Percentiles rank a stretch among this genome's conserved stretches.
Evolutionary conservation across 257 asterid genomes (phyloP).

Genomic region (Perilla frutescens): DNA sequence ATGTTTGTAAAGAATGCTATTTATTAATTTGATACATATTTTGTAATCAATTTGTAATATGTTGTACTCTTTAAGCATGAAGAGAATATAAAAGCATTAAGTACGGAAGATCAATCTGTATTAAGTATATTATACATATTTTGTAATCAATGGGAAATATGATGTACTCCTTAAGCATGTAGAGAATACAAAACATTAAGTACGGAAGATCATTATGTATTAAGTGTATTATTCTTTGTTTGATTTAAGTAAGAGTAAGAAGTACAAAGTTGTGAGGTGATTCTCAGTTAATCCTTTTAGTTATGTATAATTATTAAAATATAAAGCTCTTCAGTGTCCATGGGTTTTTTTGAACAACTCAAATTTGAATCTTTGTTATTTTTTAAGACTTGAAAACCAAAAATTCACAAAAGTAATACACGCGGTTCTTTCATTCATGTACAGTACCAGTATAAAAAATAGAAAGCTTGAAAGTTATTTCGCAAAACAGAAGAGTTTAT

Average conservation of each 20-base stretch:
- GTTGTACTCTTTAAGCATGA: background rate
- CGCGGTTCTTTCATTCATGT: background rate
- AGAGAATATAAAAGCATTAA: background rate
- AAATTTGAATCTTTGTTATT: background rate
- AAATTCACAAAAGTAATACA: background rate
- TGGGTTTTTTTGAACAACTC: background rate
- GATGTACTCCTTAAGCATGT: too few relatives aligned
- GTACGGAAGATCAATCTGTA: too few relatives aligned
- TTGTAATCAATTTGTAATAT: background rate
- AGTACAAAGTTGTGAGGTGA: background rate
- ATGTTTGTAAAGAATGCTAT: background rate
- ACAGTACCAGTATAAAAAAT: background rate
- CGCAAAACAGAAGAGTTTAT: background rate
- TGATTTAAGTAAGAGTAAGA: background rate
- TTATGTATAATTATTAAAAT: background rate
- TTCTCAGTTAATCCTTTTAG: background rate
- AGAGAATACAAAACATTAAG: too few relatives aligned
- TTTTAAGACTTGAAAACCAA: background rate
- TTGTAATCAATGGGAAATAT: too few relatives aligned
- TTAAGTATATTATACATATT: too few relatives aligned
- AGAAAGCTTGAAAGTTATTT: background rate
- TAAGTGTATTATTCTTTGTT: background rate
- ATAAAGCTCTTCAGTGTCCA: too few relatives aligned
- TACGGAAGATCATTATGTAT: background rate
- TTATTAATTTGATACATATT: background rate